Evolutionary conservation across 2,329 filamentous ascomycete species (phyloP).

Genomic region (Westerdykella sp.): DNA sequence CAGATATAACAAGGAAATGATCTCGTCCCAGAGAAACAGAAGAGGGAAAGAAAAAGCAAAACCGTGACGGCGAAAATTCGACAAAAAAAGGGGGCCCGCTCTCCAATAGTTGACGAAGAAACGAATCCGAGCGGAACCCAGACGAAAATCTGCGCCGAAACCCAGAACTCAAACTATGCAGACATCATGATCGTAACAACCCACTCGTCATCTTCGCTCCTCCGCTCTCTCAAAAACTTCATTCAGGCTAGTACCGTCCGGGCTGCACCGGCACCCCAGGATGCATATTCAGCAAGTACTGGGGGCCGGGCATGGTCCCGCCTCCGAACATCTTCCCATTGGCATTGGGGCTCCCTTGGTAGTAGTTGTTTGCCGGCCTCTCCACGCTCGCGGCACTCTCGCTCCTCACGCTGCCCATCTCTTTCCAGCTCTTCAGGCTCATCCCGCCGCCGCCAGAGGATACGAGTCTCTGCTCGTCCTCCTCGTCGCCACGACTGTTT

Average conservation of each 20-base stretch:
- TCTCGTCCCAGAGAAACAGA: too few relatives aligned
- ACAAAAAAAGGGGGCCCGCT: too few relatives aligned
- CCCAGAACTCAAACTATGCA: too few relatives aligned
- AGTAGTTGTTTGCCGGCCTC: slow-evolving; percentile 3
- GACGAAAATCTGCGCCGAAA: too few relatives aligned
- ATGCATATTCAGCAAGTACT: slow-evolving; percentile 36
- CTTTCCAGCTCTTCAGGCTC: background rate
- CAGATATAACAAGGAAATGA: too few relatives aligned
- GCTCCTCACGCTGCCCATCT: background rate
- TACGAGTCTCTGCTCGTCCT: slow-evolving; percentile 20
- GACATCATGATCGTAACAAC: too few relatives aligned
- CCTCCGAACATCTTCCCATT: slow-evolving; percentile 19
- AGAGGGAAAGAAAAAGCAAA: too few relatives aligned
- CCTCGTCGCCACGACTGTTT: slow-evolving; percentile 17
- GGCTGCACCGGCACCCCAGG: slow-evolving; percentile 31
- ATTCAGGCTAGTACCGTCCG: background rate
- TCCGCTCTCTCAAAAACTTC: too few relatives aligned
- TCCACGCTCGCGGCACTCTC: background rate
- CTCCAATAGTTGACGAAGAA: too few relatives aligned
- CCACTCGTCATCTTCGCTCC: too few relatives aligned
- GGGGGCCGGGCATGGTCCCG: slow-evolving; percentile 32
- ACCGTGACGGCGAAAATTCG: too few relatives aligned
- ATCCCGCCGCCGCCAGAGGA: background rate
- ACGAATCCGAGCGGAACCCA: too few relatives aligned
- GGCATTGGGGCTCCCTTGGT: slow-evolving; percentile 6